Evolutionary conservation across 495 filamentous ascomycete genomes (phyloP), one percentile per base, ranked within the genome.

Genomic region (Evansstolkia leycettana): DNA sequence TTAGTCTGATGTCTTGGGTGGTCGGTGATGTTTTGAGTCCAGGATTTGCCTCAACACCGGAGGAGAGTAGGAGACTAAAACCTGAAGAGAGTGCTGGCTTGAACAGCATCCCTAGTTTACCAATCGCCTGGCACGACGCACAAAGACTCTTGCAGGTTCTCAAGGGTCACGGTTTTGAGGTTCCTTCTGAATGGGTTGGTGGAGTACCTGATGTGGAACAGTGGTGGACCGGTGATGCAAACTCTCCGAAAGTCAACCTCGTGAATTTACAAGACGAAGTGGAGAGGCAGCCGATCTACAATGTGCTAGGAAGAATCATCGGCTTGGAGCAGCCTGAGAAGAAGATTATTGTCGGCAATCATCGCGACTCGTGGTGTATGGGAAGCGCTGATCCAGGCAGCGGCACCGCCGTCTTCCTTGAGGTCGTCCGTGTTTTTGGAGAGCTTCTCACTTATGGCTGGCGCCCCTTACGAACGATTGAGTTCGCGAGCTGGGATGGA

Each of bases 401-500:
- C 33, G 92, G 89, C 10, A 94, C 88, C 0, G 92, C 90, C 9
- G 71, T 94, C 17, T 80, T 95, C 65, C 57, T 95, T 12, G 92
- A 98, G 56, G 68, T 96, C 29, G 71, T 84, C 7, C 74, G 79
- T 25, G 75, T 93, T 39, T 80, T 96, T 51, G 82, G 85, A 15
- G 75, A 84, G 38, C 41, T 98, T 6, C 60, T 73, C 12, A 58
- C 55, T 10, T 71, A 70, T 25, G 87, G 86, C 33, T 98, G 90
- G 90, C 70, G 82, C 15, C 90, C 90, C n/a, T 67, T 86, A 8
- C 79, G 90, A 14, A 88, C 84, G 11, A 92, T 98, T 47, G 78
- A 87, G 48, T 98, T 98, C 53, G 82, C 82, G 40, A 92, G 82
- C 26, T 98, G 92, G 90, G 90, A 98, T 52, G 90, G 69, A 18